Percentiles rank a stretch among this genome's conserved stretches.
Evolutionary conservation across 148 eudicot species (phyloP).

Genomic region (Amaranthus palmeri): DNA sequence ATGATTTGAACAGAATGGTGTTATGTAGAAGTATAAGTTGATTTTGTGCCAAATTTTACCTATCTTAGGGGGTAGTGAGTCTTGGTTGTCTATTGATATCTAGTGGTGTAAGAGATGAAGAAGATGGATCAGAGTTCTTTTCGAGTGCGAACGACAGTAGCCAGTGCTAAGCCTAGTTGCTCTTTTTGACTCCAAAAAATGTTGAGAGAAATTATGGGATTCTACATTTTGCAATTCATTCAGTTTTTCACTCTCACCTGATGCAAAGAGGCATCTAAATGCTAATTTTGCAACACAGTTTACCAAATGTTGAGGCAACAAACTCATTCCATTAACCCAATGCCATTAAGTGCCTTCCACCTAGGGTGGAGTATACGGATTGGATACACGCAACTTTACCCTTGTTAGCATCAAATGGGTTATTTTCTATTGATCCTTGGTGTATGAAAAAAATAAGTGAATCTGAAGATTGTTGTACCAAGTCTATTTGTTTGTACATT

Average conservation of each 20-base stretch:
- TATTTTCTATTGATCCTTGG: too few species aligned
- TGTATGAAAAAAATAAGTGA: too few species aligned
- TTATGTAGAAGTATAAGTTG: too few species aligned
- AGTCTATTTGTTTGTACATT: too few species aligned
- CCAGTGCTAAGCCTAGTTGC: conserved; percentile 64
- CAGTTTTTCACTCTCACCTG: conserved; percentile 72
- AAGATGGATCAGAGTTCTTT: conserved; percentile 43
- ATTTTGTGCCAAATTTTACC: too few species aligned
- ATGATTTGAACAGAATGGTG: too few species aligned
- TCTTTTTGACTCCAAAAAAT: conserved; percentile 55
- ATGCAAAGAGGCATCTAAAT: conserved; percentile 60
- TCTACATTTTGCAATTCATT: conserved; percentile 68
- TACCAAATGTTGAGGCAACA: background rate
- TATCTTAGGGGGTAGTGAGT: conserved; percentile 63
- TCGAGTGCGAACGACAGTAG: too few species aligned
- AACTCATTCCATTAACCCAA: background rate
- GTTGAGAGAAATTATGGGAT: conserved; percentile 80
- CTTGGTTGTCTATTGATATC: conserved; percentile 54
- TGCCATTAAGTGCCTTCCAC: too few species aligned
- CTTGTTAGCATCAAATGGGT: too few species aligned
- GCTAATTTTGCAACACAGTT: conserved; percentile 52
- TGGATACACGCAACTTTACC: too few species aligned
- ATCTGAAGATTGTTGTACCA: too few species aligned
- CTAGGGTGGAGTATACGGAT: too few species aligned
- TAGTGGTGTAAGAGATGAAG: conserved; percentile 43